Evolutionary conservation across 1,284 basidiomycete genomes (phyloP).

Genomic region (Microbotryum scabiosae): DNA sequence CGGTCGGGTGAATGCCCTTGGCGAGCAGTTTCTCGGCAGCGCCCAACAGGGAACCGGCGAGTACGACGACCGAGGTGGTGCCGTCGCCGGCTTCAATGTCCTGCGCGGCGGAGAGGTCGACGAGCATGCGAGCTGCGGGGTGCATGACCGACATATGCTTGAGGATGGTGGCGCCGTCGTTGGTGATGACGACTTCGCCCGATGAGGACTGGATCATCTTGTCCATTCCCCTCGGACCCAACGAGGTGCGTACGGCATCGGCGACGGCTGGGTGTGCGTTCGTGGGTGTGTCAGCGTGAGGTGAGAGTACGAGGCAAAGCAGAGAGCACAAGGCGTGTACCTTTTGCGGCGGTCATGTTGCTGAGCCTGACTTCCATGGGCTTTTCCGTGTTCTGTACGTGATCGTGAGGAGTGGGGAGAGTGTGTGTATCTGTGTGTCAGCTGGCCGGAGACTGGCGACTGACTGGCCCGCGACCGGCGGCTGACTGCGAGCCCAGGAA

Average conservation of each 20-base stretch:
- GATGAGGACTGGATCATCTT: conserved; percentile 89
- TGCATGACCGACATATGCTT: conserved; percentile 96
- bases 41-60: conserved; percentile 84
- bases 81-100: conserved; percentile 99
- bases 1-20: conserved; percentile 95
- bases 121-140: conserved; percentile 97
- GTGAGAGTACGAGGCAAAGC: background rate
- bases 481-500: background rate
- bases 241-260: conserved; percentile 91
- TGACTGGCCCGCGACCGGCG: conserved; percentile 37
- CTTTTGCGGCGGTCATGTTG: conserved; percentile 94
- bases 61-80: conserved; percentile 95
- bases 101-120: conserved; percentile 95
- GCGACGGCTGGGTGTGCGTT: conserved; percentile 64
- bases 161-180: conserved; percentile 97
- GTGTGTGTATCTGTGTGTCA: too few species aligned
- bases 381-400: conserved; percentile 55
- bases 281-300: background rate
- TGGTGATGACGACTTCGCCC: conserved; percentile 96
- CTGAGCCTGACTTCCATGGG: conserved; percentile 88
- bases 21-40: conserved; percentile 95
- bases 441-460: conserved; percentile 39
- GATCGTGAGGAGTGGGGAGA: conserved; percentile 10
- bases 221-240: conserved; percentile 98
- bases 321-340: conserved; percentile 43